These are phyloP conservation scores for Xylariaceae sp. DNA, from an alignment of 2,329 filamentous ascomycete genomes.

Conservation along the genomic window DNA sequence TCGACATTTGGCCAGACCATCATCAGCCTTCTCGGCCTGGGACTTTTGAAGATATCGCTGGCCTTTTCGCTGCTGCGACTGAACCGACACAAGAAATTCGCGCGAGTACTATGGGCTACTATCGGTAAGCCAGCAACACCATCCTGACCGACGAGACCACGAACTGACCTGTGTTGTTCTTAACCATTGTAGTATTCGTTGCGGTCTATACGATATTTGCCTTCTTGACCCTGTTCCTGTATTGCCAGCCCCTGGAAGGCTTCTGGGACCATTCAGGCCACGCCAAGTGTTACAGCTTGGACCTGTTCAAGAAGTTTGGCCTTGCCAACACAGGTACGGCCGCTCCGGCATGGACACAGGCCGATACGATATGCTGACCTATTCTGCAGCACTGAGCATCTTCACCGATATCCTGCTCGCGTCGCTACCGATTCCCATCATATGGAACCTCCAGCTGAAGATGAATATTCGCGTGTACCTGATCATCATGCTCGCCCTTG, in stretches of 20 bases:
- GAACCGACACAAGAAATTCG: conserved; percentile 11
- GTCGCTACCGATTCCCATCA: conserved; percentile 37
- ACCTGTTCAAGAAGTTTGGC: conserved; percentile 19
- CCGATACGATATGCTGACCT: conserved; percentile 4
- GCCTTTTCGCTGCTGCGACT: conserved; percentile 40
- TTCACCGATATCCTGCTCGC: conserved; percentile 40
- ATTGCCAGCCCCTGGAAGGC: conserved; percentile 17
- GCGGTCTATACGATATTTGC: conserved; percentile 17
- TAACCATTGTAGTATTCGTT: conserved; percentile 12
- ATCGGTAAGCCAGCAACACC: conserved; percentile 7
- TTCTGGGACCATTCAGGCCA: conserved; percentile 14
- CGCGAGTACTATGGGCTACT: conserved; percentile 10
- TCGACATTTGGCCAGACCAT: conserved; percentile 42
- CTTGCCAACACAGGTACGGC: conserved; percentile 17
- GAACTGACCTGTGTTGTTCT: neutral
- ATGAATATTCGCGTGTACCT: conserved; percentile 35
- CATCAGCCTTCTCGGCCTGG: conserved; percentile 37
- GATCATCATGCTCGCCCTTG: conserved; percentile 37
- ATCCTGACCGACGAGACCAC: neutral
- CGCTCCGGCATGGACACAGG: neutral
- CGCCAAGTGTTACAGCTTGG: conserved; percentile 13
- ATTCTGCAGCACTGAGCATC: conserved; percentile 34
- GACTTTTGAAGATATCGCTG: conserved; percentile 42
- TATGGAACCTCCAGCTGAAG: conserved; percentile 38
- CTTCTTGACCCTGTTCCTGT: conserved; percentile 16